Conservation (phyloP, 306 rosid genomes). For the Prinsepia uniflora region DNA sequence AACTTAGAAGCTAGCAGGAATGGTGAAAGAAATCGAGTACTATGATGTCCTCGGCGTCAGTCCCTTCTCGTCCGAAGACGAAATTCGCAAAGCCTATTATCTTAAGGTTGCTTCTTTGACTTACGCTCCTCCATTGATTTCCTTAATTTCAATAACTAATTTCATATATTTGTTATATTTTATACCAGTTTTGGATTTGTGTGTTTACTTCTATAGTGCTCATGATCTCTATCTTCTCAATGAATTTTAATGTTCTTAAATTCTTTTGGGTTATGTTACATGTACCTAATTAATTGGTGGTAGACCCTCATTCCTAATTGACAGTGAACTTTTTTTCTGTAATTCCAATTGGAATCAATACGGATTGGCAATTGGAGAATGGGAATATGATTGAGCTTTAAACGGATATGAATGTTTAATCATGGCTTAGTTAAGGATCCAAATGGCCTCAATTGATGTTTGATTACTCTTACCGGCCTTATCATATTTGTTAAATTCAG, state of each 20-base stretch:
- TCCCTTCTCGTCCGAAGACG: conserved; percentile 69
- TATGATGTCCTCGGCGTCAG: conserved; percentile 69
- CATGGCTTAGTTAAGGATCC: not conserved
- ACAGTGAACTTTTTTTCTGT: not conserved
- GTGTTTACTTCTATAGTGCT: too few species aligned
- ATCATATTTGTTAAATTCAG: not conserved
- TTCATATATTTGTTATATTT: not conserved
- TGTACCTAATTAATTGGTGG: not conserved
- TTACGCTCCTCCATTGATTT: not conserved
- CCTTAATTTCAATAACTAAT: not conserved
- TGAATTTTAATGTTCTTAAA: too few species aligned
- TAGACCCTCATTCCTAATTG: not conserved
- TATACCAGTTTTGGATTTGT: not conserved
- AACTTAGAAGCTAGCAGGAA: conserved; percentile 6
- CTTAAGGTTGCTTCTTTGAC: conserved; percentile 47
- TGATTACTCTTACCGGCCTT: not conserved
- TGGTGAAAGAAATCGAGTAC: conserved; percentile 83
- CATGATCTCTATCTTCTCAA: too few species aligned
- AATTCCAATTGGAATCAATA: not conserved
- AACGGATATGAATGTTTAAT: not conserved
- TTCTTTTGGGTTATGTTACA: not conserved
- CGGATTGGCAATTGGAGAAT: not conserved
- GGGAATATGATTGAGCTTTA: not conserved
- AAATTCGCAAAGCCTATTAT: conserved; percentile 89
- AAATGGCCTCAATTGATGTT: not conserved